Evolutionary conservation across 2,329 filamentous ascomycete genomes (phyloP).

Genomic region (Diplodia corticola): DNA sequence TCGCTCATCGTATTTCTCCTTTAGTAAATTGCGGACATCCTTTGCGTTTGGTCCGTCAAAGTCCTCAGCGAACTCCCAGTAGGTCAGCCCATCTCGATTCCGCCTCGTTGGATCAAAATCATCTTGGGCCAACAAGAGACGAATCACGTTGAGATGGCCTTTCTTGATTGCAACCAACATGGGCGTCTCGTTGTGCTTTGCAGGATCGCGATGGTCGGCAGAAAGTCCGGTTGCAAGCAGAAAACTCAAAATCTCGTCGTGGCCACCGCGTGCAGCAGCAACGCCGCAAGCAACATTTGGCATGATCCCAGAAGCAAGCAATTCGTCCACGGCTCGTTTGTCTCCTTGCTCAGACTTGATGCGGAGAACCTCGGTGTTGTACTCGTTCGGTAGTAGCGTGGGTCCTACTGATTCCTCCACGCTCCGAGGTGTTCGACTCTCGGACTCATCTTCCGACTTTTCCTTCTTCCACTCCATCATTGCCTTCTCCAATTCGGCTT

Average conservation of each 20-base stretch:
- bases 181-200: conserved; percentile 85
- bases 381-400: conserved; percentile 51
- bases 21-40: conserved; percentile 79
- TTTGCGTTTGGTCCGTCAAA: conserved; percentile 86
- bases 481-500: conserved; percentile 66
- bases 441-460: conserved; percentile 48
- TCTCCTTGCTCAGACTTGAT: conserved; percentile 52
- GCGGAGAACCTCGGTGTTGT: conserved; percentile 50
- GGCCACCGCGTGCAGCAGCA: conserved; percentile 86
- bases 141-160: conserved; percentile 79
- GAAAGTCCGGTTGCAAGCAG: conserved; percentile 51
- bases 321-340: conserved; percentile 49
- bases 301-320: conserved; percentile 52
- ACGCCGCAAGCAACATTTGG: conserved; percentile 85
- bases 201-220: conserved; percentile 56
- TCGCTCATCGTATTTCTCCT: conserved; percentile 69
- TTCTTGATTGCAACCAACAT: conserved; percentile 94
- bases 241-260: conserved; percentile 82
- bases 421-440: conserved; percentile 26
- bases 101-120: conserved; percentile 79
- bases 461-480: conserved; percentile 48
- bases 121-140: conserved; percentile 73
- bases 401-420: conserved; percentile 20
- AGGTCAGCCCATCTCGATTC: conserved; percentile 73
- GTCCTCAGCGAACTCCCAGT: conserved; percentile 82